Percentiles rank a stretch among this genome's conserved stretches.
phyloP scores from a whole-genome alignment of 139 green algal genomes.

The Haematococcus lacustris region DNA sequence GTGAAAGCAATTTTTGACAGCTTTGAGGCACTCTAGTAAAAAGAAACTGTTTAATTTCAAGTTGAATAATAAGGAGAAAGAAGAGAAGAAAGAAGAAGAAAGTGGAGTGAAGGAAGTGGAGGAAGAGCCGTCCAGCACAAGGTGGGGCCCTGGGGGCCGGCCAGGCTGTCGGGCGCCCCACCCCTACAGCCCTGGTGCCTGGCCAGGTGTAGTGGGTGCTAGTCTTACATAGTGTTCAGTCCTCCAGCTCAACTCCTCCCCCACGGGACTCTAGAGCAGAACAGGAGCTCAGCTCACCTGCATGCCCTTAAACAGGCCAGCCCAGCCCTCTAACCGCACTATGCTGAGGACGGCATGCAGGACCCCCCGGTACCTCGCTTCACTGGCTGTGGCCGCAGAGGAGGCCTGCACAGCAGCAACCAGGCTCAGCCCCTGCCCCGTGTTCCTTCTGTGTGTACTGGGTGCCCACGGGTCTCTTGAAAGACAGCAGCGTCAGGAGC shows the following conservation, averaged over 20 bases:
- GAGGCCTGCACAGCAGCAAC: not conserved
- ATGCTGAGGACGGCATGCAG: constrained; percentile 56
- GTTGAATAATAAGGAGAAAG: not conserved
- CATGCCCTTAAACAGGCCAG: constrained; percentile 54
- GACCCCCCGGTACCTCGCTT: constrained; percentile 55
- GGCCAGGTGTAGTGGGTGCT: too few relatives aligned
- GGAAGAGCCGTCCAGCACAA: too few relatives aligned
- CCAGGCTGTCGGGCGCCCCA: not conserved
- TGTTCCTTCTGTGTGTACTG: too few relatives aligned
- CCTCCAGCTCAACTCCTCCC: too few relatives aligned
- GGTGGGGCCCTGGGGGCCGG: too few relatives aligned
- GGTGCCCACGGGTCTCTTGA: not conserved
- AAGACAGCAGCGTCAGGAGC: not conserved
- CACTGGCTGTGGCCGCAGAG: constrained; percentile 21
- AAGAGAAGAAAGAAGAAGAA: not conserved
- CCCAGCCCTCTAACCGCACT: constrained; percentile 48
- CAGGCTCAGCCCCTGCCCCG: too few relatives aligned
- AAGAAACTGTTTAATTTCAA: not conserved
- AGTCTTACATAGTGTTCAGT: not conserved
- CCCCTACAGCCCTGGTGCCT: too few relatives aligned
- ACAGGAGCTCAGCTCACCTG: not conserved
- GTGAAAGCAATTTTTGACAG: not conserved
- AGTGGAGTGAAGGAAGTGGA: not conserved
- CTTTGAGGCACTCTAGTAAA: not conserved
- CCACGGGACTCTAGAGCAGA: too few relatives aligned